A percentile compares a stretch with the other conserved stretches of the same genome.
Conservation (phyloP, 345 rosid species). For the Leavenworthia alabamica region DNA sequence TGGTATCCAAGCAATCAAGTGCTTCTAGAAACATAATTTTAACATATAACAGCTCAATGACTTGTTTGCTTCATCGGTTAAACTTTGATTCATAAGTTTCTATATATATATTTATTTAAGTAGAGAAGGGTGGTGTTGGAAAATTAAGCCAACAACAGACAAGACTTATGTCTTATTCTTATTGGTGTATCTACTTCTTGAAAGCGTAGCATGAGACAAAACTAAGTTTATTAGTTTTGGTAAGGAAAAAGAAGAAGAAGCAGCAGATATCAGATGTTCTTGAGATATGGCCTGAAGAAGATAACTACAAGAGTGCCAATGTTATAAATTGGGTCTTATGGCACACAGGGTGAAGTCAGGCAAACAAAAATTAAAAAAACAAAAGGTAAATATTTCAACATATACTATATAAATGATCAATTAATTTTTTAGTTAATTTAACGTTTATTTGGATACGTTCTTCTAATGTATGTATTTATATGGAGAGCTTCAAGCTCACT, state of each 20-base stretch:
- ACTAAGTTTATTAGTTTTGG: slow-evolving; percentile 9
- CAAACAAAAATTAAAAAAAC: background rate
- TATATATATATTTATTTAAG: background rate
- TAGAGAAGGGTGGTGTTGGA: slow-evolving; percentile 6
- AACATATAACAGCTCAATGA: slow-evolving; percentile 10
- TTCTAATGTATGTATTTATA: slow-evolving; percentile 9
- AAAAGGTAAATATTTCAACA: slow-evolving; percentile 13
- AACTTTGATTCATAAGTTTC: slow-evolving; percentile 12
- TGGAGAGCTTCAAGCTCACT: slow-evolving; percentile 2
- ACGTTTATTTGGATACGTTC: background rate
- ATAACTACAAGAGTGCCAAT: slow-evolving; percentile 15
- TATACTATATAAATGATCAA: background rate
- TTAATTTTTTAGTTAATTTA: background rate
- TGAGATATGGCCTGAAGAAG: slow-evolving; percentile 30
- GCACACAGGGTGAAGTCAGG: slow-evolving; percentile 40
- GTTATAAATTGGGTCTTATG: slow-evolving; percentile 23
- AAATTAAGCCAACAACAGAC: background rate
- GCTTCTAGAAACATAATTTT: slow-evolving; percentile 31
- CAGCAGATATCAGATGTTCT: slow-evolving; percentile 15
- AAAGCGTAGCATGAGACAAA: slow-evolving; percentile 15
- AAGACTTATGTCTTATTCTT: slow-evolving; percentile 22
- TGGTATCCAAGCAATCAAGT: slow-evolving; percentile 25
- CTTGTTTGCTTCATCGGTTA: slow-evolving; percentile 3
- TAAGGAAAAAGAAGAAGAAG: slow-evolving; percentile 19
- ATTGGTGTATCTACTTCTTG: slow-evolving; percentile 21